phyloP scores from a whole-genome alignment of 2,329 filamentous ascomycete genomes.

The Trichothecium sympodiale region DNA sequence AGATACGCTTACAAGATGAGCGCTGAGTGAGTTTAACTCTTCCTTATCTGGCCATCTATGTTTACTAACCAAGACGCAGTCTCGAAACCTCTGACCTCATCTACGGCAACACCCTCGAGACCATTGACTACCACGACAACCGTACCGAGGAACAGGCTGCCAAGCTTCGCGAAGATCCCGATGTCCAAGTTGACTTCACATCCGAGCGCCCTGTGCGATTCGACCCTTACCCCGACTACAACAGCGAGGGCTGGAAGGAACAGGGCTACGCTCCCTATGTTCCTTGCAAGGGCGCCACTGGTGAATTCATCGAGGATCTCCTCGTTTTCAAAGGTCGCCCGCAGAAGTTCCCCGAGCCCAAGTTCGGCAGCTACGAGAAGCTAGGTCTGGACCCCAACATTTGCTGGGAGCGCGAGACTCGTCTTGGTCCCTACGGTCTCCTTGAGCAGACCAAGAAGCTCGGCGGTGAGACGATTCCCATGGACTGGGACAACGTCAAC shows the following conservation, averaged over 20 bases:
- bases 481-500: conserved; percentile 53
- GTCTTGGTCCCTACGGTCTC: conserved; percentile 57
- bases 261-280: conserved; percentile 46
- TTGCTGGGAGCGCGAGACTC: conserved; percentile 58
- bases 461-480: conserved; percentile 19
- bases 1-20: conserved; percentile 27
- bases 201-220: conserved; percentile 44
- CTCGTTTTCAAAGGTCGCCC: conserved; percentile 53
- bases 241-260: conserved; percentile 47
- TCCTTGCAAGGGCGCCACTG: conserved; percentile 54
- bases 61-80: conserved; percentile 16
- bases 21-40: conserved; percentile 23
- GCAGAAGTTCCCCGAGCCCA: conserved; percentile 44
- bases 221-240: conserved; percentile 63
- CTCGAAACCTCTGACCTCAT: conserved; percentile 36
- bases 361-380: conserved; percentile 51
- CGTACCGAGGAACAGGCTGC: conserved; percentile 18
- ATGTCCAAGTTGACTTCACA: conserved; percentile 26
- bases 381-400: conserved; percentile 51
- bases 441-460: conserved; percentile 35
- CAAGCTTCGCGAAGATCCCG: conserved; percentile 20
- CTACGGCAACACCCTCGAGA: conserved; percentile 44
- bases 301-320: conserved; percentile 48
- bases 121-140: conserved; percentile 29
- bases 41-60: background rate